These are phyloP conservation scores for Furcasterigmium furcatum DNA, from an alignment of 2,329 filamentous ascomycete species.

Conservation along the genomic window DNA sequence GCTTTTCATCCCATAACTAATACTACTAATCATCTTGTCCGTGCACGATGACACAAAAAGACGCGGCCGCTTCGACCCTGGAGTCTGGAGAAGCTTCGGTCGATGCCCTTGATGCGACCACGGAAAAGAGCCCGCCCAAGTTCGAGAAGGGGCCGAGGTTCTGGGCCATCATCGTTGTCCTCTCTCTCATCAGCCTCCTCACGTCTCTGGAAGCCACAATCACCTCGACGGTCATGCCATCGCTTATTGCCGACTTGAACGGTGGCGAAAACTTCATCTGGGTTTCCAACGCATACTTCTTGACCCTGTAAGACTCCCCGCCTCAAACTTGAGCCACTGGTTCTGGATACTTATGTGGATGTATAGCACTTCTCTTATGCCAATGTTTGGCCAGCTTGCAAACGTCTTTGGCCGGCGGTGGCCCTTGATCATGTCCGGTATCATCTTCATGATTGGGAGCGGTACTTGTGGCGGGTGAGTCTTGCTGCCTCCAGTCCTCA, in stretches of 20 bases:
- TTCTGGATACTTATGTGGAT: not conserved
- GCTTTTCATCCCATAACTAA: no score
- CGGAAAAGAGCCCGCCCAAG: constrained; percentile 3
- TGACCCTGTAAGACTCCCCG: not conserved
- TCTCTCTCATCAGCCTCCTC: constrained; percentile 17
- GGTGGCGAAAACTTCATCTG: constrained; percentile 17
- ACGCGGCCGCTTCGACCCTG: constrained; percentile 1
- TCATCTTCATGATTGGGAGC: constrained; percentile 18
- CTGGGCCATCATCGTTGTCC: constrained; percentile 20
- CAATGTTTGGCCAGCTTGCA: constrained; percentile 18
- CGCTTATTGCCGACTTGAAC: constrained; percentile 15
- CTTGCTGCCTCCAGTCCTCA: no score
- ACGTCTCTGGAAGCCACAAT: constrained; percentile 15
- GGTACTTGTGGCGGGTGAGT: constrained; percentile 10
- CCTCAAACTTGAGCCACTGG: no score
- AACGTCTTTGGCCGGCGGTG: constrained; percentile 20
- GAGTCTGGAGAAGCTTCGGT: constrained; percentile 3
- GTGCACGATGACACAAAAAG: constrained; percentile 3
- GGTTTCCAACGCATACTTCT: constrained; percentile 11
- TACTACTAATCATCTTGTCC: not conserved
- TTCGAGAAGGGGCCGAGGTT: constrained; percentile 11
- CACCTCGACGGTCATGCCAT: constrained; percentile 20
- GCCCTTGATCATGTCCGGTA: constrained; percentile 10
- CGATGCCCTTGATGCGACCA: constrained; percentile 2
- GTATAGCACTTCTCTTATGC: constrained; percentile 15